Base-by-base conservation (phyloP, 2,329 filamentous ascomycete species). In the Botryotinia narcissicola region DNA sequence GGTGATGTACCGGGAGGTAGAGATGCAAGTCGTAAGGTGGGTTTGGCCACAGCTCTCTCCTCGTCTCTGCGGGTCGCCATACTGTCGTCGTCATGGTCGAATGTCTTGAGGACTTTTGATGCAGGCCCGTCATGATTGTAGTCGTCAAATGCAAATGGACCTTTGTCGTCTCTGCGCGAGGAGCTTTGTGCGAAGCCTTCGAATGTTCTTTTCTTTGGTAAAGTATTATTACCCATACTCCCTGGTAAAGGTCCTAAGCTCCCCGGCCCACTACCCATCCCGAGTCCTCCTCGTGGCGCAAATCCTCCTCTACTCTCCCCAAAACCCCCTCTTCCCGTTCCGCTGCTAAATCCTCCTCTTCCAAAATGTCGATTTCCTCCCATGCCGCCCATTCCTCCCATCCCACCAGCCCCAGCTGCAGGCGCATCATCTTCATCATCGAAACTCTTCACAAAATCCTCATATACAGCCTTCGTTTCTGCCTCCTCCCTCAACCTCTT, bases 391-490 rank as follows among this genome's bases (percentile, higher is more conserved):
- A 68, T 70, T 48, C 40, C 73, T 42, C 37, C 72, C 71, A 73
- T 66, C 14, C 64, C 57, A 67, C 35, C 64, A n/a, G 20, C 25
- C 71, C 75, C 62, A 77, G 73, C 75, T 48, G 75, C 74, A 73
- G 71, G 74, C 14, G 78, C 79, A 37, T 83, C 81, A 74, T 88
- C 87, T 54, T 86, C 89, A 59, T 87, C 85, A 40, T 90, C 90
- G 78, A 93, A 93, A 72, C 88, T 94, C 82, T 95, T 95, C 73
- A 96, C 89, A 77, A 97, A 97, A 77, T 95, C 93, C 78, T 94
- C 90, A 82, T 95, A 93, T 0, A 94, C 93, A 37, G 93, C 94
- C 35, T 92, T 93, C 10, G 93, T 97, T 83, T 97, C 95, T 77
- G 92, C 93, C 79, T 92, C 92, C 82, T 97, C 95, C 77, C 93